A percentile compares a stretch with the other conserved stretches of the same genome.
phyloP scores from a whole-genome alignment of 345 rosid genomes.

The Barbarea vulgaris region DNA sequence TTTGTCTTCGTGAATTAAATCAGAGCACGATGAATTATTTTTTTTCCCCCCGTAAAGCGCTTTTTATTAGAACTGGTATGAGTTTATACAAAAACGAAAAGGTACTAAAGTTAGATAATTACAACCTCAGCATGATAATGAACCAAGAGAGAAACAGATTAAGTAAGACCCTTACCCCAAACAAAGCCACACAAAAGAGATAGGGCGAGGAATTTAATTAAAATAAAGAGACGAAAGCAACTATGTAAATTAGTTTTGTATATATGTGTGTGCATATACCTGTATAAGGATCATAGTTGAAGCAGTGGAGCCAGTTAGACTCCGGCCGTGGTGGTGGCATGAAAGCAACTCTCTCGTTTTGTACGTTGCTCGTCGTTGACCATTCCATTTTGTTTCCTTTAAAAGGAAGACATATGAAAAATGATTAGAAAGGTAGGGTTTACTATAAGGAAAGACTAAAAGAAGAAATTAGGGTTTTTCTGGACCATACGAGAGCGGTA shows the following conservation, averaged over 20 bases:
- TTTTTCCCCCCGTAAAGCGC: too few species aligned
- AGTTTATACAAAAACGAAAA: too few species aligned
- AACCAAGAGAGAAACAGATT: too few species aligned
- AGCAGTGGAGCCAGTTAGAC: conserved; percentile 50
- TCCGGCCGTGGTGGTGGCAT: background rate
- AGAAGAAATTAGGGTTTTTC: conserved; percentile 11
- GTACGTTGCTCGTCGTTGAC: background rate
- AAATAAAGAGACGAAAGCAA: background rate
- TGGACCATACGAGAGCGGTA: conserved; percentile 35
- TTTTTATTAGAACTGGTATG: too few species aligned
- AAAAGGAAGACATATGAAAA: background rate
- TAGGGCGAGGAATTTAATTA: background rate
- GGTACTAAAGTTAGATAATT: too few species aligned
- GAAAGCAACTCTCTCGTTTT: background rate
- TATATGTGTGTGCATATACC: conserved; percentile 38
- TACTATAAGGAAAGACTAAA: background rate
- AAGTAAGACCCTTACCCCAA: too few species aligned
- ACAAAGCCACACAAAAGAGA: background rate
- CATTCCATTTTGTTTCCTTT: conserved; percentile 1
- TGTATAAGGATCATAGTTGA: conserved; percentile 52
- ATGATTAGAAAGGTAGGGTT: background rate
- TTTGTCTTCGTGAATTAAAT: background rate
- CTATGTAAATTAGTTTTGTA: background rate
- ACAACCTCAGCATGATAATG: too few species aligned
- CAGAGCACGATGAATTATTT: too few species aligned